Conservation (phyloP, 208 protist genomes). For the Novymonas esmeraldas region DNA sequence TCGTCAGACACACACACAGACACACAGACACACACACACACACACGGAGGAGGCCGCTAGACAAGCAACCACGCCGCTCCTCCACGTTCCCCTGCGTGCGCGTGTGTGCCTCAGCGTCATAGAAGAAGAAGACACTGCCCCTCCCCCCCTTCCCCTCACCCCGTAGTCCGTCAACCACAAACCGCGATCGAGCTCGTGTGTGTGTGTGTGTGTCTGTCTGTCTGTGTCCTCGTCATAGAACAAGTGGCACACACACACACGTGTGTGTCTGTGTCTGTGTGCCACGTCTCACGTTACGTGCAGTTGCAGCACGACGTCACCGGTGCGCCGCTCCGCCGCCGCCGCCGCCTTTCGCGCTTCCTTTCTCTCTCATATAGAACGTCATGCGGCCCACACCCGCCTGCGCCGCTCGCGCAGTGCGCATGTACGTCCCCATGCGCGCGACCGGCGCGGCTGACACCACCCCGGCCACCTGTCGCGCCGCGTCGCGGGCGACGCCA, state of each 20-base stretch:
- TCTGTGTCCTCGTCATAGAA: not conserved
- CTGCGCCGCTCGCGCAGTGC: constrained; percentile 21
- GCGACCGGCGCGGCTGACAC: not conserved
- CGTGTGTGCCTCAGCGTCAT: no score
- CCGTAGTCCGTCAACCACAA: no score
- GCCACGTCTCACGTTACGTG: no score
- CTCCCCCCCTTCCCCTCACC: not conserved
- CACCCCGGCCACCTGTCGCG: not conserved
- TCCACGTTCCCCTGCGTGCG: no score
- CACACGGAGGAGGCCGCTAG: not conserved
- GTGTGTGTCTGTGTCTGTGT: no score
- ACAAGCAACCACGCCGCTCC: no score
- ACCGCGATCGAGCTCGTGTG: no score
- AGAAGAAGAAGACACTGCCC: no score
- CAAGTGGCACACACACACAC: no score
- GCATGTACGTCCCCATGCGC: constrained; percentile 32
- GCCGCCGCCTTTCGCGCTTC: not conserved
- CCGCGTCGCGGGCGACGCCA: no score
- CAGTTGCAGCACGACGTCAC: no score
- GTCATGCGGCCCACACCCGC: constrained; percentile 3
- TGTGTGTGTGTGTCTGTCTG: not conserved
- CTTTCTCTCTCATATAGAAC: not conserved
- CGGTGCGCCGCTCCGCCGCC: not conserved
- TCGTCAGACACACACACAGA: not conserved
- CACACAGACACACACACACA: not conserved